Base-by-base conservation (phyloP, 768 basidiomycete genomes). In the Glaciozyma antarctica region DNA sequence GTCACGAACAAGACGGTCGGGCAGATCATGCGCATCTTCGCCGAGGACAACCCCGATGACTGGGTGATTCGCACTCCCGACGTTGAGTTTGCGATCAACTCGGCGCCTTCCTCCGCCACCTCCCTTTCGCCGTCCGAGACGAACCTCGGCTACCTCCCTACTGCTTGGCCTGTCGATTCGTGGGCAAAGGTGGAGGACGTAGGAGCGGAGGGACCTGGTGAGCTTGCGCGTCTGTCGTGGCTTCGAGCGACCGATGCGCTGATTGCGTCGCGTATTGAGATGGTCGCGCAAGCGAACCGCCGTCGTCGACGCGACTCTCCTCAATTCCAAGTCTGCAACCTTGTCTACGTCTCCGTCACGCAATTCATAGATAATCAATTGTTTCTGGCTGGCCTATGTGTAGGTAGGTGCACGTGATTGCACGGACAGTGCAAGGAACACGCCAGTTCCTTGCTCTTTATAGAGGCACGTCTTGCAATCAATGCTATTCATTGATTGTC, bases 41-140 rank as follows among this genome's bases (percentile, higher is more conserved):
- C 64, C n/a, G 65, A 62, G 13, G 57, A 65, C 12, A 22, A 66
- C 26, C 75, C 72, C 62, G 70, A 71, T 48, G 73, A 76, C 53
- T 79, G 77, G 78, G 75, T 68, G 1, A 4, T 28, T 0, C 61
- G 66, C 49, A 49, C 79, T 32, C 74, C 77, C 5, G 73, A 62
- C 12, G 77, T 78, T 32, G 77, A 79, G 63, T 79, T 79, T 71
- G 77, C 79, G 0, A 72, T 80, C 21, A 80, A 80, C 59, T 62
- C 54, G 1, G 77, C 78, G 1, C 47, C 72, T 0, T 77, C 78
- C 0, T 74, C 76, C 13, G 73, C 73, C 0, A 80, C 78, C 0
- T 77, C 77, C 10, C 78, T 72, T 61, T 56, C 76, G 7, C 79
- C 78, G 0, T 80, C 79, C 69, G 76, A 76, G 62, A 65, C 78